Percentiles rank a stretch among this genome's conserved stretches.
phyloP scores from a whole-genome alignment of 179 eudicot genomes.

The Carnegiea gigantea region DNA sequence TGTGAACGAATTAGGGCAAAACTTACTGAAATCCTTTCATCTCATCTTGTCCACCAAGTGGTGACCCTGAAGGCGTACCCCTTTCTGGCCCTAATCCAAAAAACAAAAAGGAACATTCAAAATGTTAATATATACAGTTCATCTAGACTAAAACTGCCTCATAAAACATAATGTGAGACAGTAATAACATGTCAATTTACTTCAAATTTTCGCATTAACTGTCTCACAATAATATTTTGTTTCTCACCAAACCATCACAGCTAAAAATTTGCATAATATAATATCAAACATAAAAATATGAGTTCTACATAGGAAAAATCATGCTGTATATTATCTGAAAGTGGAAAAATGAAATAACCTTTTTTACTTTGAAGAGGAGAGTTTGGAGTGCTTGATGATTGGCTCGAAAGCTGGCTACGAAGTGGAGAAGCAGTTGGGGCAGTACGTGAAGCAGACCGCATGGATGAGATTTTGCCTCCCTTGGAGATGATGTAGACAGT shows the following conservation, averaged over 20 bases:
- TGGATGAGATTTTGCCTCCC: slow-evolving; percentile 36
- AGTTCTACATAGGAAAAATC: too few species aligned
- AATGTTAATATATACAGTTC: too few species aligned
- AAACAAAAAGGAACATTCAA: neutral
- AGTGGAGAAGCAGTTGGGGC: slow-evolving; percentile 59
- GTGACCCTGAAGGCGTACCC: slow-evolving; percentile 14
- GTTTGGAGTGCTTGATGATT: slow-evolving; percentile 11
- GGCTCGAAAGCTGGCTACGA: slow-evolving; percentile 43
- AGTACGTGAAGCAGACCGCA: slow-evolving; percentile 55
- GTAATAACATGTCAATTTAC: too few species aligned
- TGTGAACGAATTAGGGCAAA: neutral
- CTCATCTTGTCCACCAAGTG: slow-evolving; percentile 23
- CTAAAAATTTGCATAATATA: too few species aligned
- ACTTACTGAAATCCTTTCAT: slow-evolving; percentile 6
- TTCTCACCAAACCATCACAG: too few species aligned
- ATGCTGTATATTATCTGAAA: neutral
- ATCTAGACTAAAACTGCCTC: neutral
- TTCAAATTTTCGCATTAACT: too few species aligned
- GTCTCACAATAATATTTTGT: too few species aligned
- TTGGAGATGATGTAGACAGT: slow-evolving; percentile 37
- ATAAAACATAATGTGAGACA: too few species aligned
- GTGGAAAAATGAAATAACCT: slow-evolving; percentile 11
- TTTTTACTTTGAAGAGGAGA: slow-evolving; percentile 19
- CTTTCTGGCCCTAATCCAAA: slow-evolving; percentile 21
- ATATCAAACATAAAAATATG: too few species aligned